A percentile compares a stretch with the other conserved stretches of the same genome.
These are phyloP conservation scores for Ocimum tenuiflorum DNA, from an alignment of 257 asterid species.

Conservation along the genomic window DNA sequence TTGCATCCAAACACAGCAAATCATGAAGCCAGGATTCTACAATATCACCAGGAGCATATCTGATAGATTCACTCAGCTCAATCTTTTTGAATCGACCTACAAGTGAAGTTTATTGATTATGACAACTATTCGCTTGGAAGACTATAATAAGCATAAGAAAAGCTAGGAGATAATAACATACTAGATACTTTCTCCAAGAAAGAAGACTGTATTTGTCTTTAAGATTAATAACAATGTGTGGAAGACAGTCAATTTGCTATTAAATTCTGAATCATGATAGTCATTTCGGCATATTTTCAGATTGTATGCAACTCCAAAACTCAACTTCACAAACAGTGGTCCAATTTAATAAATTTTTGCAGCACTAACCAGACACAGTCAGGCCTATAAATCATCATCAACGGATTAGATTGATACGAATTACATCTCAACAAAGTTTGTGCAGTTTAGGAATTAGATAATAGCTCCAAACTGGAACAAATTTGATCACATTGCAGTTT, in stretches of 20 bases:
- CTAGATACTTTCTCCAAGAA: background rate
- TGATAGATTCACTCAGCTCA: constrained; percentile 82
- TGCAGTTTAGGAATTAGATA: background rate
- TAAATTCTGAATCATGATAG: background rate
- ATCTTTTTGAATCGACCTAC: constrained; percentile 88
- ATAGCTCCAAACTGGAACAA: background rate
- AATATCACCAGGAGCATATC: constrained; percentile 94
- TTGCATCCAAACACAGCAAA: constrained; percentile 80
- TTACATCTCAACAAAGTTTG: background rate
- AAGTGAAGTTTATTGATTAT: constrained; percentile 19
- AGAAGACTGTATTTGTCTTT: background rate
- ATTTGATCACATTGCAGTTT: background rate
- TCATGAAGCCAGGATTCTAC: constrained; percentile 82
- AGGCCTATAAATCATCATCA: background rate
- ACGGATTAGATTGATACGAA: background rate
- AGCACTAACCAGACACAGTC: background rate
- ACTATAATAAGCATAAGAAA: background rate
- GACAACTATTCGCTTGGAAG: constrained; percentile 10
- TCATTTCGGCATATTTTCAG: constrained; percentile 2
- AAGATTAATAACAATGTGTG: background rate
- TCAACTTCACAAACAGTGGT: background rate
- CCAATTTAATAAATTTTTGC: background rate
- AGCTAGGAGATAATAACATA: background rate
- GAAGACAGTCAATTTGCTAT: background rate
- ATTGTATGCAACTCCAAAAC: background rate